phyloP scores from a whole-genome alignment of 495 filamentous ascomycete species.

The Physcia stellaris region DNA sequence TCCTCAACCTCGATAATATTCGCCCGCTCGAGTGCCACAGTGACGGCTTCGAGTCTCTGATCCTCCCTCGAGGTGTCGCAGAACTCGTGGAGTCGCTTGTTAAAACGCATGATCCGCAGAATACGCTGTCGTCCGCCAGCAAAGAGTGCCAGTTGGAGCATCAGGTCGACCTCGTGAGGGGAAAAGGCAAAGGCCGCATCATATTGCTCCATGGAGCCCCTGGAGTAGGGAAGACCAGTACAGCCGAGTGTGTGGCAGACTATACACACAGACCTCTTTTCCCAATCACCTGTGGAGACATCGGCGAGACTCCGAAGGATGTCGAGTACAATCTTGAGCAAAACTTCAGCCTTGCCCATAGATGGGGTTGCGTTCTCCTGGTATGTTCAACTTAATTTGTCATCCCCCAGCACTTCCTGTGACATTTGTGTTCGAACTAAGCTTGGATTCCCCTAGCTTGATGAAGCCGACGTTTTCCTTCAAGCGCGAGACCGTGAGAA shows the following conservation, averaged over 20 bases:
- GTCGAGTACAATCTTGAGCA: constrained; percentile 27
- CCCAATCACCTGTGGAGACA: constrained; percentile 23
- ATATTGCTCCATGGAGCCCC: constrained; percentile 36
- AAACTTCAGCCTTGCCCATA: constrained; percentile 27
- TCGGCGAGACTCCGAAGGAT: constrained; percentile 20
- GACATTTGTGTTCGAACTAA: not conserved
- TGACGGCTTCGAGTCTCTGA: constrained; percentile 24
- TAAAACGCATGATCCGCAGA: constrained; percentile 26
- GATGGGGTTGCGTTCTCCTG: constrained; percentile 37
- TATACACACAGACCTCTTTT: constrained; percentile 19
- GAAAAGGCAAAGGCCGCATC: constrained; percentile 34
- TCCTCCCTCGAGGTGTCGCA: constrained; percentile 21
- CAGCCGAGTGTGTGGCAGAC: constrained; percentile 26
- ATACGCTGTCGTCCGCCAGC: not conserved
- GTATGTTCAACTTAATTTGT: not conserved
- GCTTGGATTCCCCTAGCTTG: constrained; percentile 16
- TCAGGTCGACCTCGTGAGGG: constrained; percentile 29
- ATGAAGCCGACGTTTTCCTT: constrained; percentile 43
- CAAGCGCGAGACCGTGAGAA: constrained; percentile 12
- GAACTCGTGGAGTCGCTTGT: constrained; percentile 25
- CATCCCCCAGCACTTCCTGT: not conserved
- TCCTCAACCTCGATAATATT: constrained; percentile 11
- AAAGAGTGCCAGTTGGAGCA: constrained; percentile 7
- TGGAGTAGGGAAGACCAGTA: constrained; percentile 36
- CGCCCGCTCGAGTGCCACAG: constrained; percentile 6